These are phyloP conservation scores for Pyricularia sp. DNA, from an alignment of 2,329 filamentous ascomycete genomes.

Conservation along the genomic window DNA sequence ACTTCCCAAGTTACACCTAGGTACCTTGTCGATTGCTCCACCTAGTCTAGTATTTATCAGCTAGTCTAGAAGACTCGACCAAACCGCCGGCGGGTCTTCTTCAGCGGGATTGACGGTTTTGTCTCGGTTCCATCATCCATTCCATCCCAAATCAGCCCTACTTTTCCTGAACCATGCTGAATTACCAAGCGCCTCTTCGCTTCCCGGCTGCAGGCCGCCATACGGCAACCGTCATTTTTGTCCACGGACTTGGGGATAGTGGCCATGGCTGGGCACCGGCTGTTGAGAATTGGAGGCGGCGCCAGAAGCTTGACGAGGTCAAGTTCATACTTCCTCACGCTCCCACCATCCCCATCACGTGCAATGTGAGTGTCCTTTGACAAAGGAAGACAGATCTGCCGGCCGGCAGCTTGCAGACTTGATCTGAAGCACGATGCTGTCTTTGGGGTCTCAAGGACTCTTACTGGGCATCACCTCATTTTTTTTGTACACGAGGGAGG, in stretches of 20 bases:
- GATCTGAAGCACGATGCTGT: neutral
- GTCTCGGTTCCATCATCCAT: neutral
- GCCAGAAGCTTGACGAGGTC: constrained; percentile 72
- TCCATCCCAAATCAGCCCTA: neutral
- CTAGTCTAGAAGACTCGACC: neutral
- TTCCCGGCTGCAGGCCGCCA: constrained; percentile 71
- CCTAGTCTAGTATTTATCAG: neutral
- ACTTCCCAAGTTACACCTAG: neutral
- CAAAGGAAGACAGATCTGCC: neutral
- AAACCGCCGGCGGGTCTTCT: neutral
- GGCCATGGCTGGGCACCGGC: constrained; percentile 68
- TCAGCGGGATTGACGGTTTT: neutral
- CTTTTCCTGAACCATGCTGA: neutral
- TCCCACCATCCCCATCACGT: constrained; percentile 71
- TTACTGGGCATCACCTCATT: no score
- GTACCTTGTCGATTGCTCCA: neutral
- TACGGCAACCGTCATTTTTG: constrained; percentile 88
- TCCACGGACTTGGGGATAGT: constrained; percentile 81
- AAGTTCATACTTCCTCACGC: constrained; percentile 93
- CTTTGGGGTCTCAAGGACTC: neutral
- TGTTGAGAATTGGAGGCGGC: constrained; percentile 75
- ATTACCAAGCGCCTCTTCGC: constrained; percentile 39
- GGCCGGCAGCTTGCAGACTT: neutral
- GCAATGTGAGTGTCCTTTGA: constrained; percentile 32
- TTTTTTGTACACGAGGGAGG: no score